Percentiles rank a stretch among this genome's conserved stretches.
phyloP scores from a whole-genome alignment of 2,329 filamentous ascomycete genomes.

The Fusarium secorum region DNA sequence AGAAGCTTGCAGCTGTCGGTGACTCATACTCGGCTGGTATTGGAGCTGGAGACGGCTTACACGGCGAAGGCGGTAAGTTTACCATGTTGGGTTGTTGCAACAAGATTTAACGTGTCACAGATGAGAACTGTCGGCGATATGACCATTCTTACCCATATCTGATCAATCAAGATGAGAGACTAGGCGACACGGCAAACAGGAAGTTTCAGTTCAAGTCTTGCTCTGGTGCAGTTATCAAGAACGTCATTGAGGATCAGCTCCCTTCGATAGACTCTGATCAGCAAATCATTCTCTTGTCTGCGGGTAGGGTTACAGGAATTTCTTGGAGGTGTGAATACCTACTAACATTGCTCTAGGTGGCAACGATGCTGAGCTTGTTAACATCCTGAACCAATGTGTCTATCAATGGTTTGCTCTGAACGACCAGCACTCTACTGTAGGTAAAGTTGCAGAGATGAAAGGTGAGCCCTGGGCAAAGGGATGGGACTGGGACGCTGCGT shows the following conservation, averaged over 20 bases:
- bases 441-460: not conserved
- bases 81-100: rapidly evolving
- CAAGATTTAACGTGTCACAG: not conserved
- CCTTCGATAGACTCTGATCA: not conserved
- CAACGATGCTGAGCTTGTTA: constrained; percentile 11
- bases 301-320: rapidly evolving
- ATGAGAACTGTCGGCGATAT: constrained; percentile 5
- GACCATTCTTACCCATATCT: constrained; percentile 16
- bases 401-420: constrained; percentile 11
- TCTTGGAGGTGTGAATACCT: rapidly evolving
- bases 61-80: not conserved
- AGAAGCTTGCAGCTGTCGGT: constrained; percentile 11
- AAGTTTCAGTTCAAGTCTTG: not conserved
- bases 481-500: not conserved
- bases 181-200: not conserved
- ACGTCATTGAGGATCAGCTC: not conserved
- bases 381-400: constrained; percentile 9
- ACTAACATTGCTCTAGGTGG: not conserved
- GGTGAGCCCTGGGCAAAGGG: not conserved
- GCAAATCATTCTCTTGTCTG: not conserved
- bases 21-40: constrained; percentile 30
- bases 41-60: constrained; percentile 9
- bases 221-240: not conserved
- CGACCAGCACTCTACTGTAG: not conserved
- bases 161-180: not conserved